A percentile compares a stretch with the other conserved stretches of the same genome.
Evolutionary conservation across 2,329 filamentous ascomycete species (phyloP).

Genomic region (Zarea fungicola): DNA sequence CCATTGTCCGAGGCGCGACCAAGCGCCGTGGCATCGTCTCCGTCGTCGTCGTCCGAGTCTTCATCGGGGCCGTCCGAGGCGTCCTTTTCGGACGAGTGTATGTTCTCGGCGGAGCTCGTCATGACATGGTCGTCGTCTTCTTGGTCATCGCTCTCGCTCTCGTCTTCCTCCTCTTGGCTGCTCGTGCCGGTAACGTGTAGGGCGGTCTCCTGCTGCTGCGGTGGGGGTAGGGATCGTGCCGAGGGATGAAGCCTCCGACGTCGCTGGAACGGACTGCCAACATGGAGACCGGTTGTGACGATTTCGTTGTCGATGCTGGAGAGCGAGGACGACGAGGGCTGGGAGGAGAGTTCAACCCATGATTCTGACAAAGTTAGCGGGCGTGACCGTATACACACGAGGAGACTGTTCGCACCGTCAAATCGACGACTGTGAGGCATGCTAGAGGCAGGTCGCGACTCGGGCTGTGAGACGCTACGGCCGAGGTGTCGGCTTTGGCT

Average conservation of each 20-base stretch:
- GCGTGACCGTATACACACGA: slow-evolving; percentile 13
- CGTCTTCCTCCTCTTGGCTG: slow-evolving; percentile 91
- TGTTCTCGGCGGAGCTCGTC: slow-evolving; percentile 54
- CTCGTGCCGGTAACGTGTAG: slow-evolving; percentile 46
- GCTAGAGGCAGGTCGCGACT: slow-evolving; percentile 25
- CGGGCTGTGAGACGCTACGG: slow-evolving; percentile 23
- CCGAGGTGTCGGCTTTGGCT: slow-evolving; percentile 22
- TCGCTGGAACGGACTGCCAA: slow-evolving; percentile 60
- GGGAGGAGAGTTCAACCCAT: slow-evolving; percentile 91
- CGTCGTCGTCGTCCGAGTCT: slow-evolving; percentile 49
- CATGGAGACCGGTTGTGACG: slow-evolving; percentile 78
- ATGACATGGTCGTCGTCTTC: slow-evolving; percentile 50
- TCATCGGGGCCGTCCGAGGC: slow-evolving; percentile 42
- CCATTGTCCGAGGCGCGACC: slow-evolving; percentile 52
- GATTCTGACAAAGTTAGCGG: slow-evolving; percentile 60
- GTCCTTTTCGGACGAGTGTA: slow-evolving; percentile 32
- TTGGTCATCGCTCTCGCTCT: slow-evolving; percentile 78
- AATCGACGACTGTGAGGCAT: slow-evolving; percentile 29
- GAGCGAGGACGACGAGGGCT: slow-evolving; percentile 87
- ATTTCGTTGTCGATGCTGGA: slow-evolving; percentile 85
- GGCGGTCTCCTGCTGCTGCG: slow-evolving; percentile 37
- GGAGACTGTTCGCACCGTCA: slow-evolving; percentile 29
- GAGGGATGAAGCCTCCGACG: slow-evolving; percentile 46
- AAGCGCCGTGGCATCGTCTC: slow-evolving; percentile 79
- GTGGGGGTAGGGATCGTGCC: slow-evolving; percentile 27